Conservation (phyloP, 169 alveolate genomes). For the Plasmodium knowlesi region DNA sequence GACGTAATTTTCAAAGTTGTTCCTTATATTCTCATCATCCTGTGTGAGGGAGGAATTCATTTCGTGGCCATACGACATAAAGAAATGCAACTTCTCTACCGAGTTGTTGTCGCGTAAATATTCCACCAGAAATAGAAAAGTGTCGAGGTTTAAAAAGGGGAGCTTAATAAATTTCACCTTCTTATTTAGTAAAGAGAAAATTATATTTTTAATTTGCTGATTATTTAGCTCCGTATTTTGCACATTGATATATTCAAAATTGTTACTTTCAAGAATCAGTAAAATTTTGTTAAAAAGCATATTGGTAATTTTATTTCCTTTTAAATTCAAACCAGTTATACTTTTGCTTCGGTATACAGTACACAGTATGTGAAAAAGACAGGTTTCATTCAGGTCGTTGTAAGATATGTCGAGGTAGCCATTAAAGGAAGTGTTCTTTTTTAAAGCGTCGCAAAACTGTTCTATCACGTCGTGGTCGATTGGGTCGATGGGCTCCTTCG, state of each 20-base stretch:
- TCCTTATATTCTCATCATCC: conserved; percentile 16
- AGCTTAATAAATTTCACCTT: conserved; percentile 16
- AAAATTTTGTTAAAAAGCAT: conserved; percentile 52
- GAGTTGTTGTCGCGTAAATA: conserved; percentile 11
- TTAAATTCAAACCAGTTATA: conserved; percentile 42
- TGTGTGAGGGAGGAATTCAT: background rate
- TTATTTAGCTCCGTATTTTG: conserved; percentile 31
- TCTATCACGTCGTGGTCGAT: conserved; percentile 62
- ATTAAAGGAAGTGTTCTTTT: conserved; percentile 25
- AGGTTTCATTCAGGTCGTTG: conserved; percentile 44
- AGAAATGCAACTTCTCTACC: conserved; percentile 17
- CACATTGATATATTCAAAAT: conserved; percentile 38
- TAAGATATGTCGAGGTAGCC: conserved; percentile 43
- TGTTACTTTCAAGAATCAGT: conserved; percentile 31
- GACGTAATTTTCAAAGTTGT: conserved; percentile 1
- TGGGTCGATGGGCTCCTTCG: conserved; percentile 16
- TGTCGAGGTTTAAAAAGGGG: conserved; percentile 11
- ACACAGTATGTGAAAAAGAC: conserved; percentile 31
- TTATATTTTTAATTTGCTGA: conserved; percentile 60
- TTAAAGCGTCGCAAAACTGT: conserved; percentile 40
- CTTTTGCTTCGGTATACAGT: conserved; percentile 29
- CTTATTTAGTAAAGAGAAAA: conserved; percentile 20
- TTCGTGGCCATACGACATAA: background rate
- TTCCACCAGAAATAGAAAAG: conserved; percentile 19
- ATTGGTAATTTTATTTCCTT: conserved; percentile 40